A percentile compares a stretch with the other conserved stretches of the same genome.
phyloP scores from a whole-genome alignment of 2,329 filamentous ascomycete species.

The Neocatenulostroma microsporum region DNA sequence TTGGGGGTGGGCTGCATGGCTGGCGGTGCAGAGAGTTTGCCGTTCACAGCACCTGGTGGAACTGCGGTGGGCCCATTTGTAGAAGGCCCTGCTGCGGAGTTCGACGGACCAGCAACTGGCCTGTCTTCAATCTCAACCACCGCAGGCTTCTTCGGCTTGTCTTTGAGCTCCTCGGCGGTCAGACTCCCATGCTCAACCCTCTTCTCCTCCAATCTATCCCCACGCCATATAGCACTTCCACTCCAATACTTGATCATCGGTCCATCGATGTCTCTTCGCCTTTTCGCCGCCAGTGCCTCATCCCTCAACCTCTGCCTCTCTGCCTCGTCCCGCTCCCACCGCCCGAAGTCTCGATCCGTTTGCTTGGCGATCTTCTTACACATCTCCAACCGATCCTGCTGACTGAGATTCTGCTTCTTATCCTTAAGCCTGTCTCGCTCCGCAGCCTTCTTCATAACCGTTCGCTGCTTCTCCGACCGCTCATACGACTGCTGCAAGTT shows the following conservation, averaged over 20 bases:
- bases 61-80: too few species aligned
- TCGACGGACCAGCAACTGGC: too few species aligned
- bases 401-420: slow-evolving; percentile 78
- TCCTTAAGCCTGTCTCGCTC: slow-evolving; percentile 56
- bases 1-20: too few species aligned
- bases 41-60: too few species aligned
- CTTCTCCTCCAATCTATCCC: slow-evolving; percentile 60
- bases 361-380: slow-evolving; percentile 62
- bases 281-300: slow-evolving; percentile 76
- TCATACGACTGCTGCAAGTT: slow-evolving; percentile 68
- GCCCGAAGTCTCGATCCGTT: slow-evolving; percentile 74
- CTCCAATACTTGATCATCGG: slow-evolving; percentile 91
- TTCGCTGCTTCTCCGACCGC: slow-evolving; percentile 61
- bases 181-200: slow-evolving; percentile 29
- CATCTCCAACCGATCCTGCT: slow-evolving; percentile 57
- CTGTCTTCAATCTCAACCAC: slow-evolving; percentile 15
- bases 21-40: too few species aligned
- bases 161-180: slow-evolving; percentile 21
- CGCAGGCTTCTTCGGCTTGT: slow-evolving; percentile 15
- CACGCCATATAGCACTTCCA: slow-evolving; percentile 74
- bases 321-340: slow-evolving; percentile 91
- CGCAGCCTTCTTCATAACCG: slow-evolving; percentile 54
- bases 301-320: slow-evolving; percentile 75
- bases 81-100: too few species aligned
- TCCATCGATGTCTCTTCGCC: slow-evolving; percentile 77